Evolutionary conservation across 495 filamentous ascomycete genomes (phyloP), one percentile per base, ranked within the genome.

Genomic region (Talaromyces trachyspermus): DNA sequence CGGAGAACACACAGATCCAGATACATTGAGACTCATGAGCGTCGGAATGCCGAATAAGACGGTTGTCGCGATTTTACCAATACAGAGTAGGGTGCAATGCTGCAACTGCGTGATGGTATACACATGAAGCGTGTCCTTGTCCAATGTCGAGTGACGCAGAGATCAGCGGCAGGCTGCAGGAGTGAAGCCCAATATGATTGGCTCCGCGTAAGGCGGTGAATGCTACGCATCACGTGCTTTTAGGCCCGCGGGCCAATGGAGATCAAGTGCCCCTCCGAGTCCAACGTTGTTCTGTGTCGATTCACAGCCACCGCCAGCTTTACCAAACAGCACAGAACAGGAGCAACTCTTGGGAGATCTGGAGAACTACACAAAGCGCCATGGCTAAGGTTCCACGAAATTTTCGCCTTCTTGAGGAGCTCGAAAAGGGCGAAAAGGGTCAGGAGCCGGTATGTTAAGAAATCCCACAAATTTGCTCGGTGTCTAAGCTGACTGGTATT

Each of bases 391-490:
- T 98, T 26, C 92, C 92, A 30, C 77, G 92, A 58, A 97, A 97
- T 69, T 98, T 98, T 61, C 79, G 90, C 54, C 80, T 98, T 54
- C 78, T 98, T 15, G 94, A 95, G 62, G 92, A 98, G 80, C 77
- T 98, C 2, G 92, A 98, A 74, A 97, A 96, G 72, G 92, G 92
- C 53, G 92, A 98, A 74, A 98, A 97, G 65, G 92, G 94, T 36
- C 73, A 41, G 90, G 94, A 56, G 89, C 91, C 70, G 91, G 91
- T 95, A 44, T 52, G 54, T 47, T 51, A 44, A 43, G 36, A 24
- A 52, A 6, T 35, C 19, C 24, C 18, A n/a, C n/a, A n/a, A n/a
- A n/a, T n/a, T n/a, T n/a, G n/a, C n/a, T n/a, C n/a, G n/a, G n/a
- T n/a, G n/a, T n/a, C n/a, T n/a, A n/a, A n/a, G n/a, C n/a, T n/a